Evolutionary conservation across 768 basidiomycete species (phyloP), one percentile per base, ranked within the genome.

Genomic region (Boletus speciosus): DNA sequence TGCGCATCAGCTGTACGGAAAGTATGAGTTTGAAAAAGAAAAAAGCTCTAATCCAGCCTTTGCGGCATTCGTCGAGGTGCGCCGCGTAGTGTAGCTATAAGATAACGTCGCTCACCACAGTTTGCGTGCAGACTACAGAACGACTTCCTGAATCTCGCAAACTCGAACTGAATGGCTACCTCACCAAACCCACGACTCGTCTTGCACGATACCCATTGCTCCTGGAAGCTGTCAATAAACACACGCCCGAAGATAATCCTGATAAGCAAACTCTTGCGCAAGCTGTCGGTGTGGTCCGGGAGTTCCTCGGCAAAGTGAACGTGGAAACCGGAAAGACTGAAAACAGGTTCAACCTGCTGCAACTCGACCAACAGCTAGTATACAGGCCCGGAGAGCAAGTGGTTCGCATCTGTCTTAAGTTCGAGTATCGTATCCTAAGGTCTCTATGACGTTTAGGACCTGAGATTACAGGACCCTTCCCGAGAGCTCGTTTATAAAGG

Each of bases 21-120:
- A 98, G 72, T 98, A 93, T 68, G 95, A 98, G 73, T 98, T 99
- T 70, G 97, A 99, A 77, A 96, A 92, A 79, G 97, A 98, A 79
- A 98, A 98, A 77, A 85, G 81, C 51, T 81, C 85, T 47, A 99
- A 99, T 73, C 82, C 88, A 6, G 89, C 85, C 12, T 99, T 99
- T 73, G 88, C 93, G 49, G 83, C 84, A 55, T 99, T 98, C 70
- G 97, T 98, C 31, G 97, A 98, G 79, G 94, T 93, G 61, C 49
- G 78, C 37, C 35, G 10, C 32, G 9, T 46, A 9, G 6, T 45
- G 29, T 36, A 5, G 47, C 19, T 31, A 31, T 38, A 38, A 8
- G 29, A 50, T 32, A 36, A 34, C 36, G 10, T 31, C n/a, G 29
- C 39, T 54, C 39, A 58, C 25, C 9, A 54, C 21, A 41, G 52